phyloP scores from a whole-genome alignment of 2,329 filamentous ascomycete species.

The Emmonsiellopsis sp. region DNA sequence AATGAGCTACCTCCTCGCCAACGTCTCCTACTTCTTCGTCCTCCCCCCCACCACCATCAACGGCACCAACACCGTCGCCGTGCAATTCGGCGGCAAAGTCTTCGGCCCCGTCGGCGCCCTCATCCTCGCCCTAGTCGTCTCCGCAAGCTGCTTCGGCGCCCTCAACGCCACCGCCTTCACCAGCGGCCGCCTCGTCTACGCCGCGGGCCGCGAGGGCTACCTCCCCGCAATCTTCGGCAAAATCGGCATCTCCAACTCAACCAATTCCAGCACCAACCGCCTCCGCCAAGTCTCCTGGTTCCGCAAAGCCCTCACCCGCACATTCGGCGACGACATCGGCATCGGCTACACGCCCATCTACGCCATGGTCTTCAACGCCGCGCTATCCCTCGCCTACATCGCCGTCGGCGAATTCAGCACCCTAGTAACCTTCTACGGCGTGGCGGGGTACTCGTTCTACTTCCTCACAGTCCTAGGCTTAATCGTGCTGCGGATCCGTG shows the following conservation, averaged over 20 bases:
- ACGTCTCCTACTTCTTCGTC: conserved; percentile 89
- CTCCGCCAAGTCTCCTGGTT: conserved; percentile 45
- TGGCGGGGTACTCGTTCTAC: conserved; percentile 95
- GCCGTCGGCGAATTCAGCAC: conserved; percentile 83
- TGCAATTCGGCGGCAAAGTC: conserved; percentile 82
- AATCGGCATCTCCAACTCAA: conserved; percentile 55
- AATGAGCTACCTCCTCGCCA: conserved; percentile 78
- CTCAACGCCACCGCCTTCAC: conserved; percentile 94
- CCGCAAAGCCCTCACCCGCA: conserved; percentile 48
- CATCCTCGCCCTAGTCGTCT: conserved; percentile 78
- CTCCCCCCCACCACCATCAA: conserved; percentile 73
- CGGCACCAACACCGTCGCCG: conserved; percentile 86
- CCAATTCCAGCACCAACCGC: conserved; percentile 23
- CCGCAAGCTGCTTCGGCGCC: conserved; percentile 85
- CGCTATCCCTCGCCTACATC: conserved; percentile 68
- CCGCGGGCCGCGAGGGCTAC: conserved; percentile 90
- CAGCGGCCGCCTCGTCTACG: conserved; percentile 82
- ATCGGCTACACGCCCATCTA: conserved; percentile 93
- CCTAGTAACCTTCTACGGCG: conserved; percentile 91
- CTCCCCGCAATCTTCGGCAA: conserved; percentile 74
- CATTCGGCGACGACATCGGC: conserved; percentile 66
- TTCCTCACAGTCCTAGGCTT: conserved; percentile 90
- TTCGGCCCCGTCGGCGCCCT: conserved; percentile 78
- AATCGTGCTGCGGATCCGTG: conserved; percentile 78
- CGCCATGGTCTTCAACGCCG: conserved; percentile 73